Evolutionary conservation across 805 yeast species (phyloP), one percentile per base, ranked within the genome.

Genomic region (Kuraishia ogatae): DNA sequence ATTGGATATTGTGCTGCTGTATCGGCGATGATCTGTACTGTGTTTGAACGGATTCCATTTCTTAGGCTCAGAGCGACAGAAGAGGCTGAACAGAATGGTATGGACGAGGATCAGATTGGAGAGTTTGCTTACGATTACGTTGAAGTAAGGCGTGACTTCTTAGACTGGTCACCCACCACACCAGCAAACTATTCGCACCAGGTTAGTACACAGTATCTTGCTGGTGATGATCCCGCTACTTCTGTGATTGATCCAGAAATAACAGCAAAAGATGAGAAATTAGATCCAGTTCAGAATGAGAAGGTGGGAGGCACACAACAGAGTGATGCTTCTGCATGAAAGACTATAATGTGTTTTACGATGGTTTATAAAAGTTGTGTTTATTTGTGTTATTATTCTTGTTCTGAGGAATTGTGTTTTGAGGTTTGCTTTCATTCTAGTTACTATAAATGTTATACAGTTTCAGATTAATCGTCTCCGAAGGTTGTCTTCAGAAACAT

Each of bases 91-190:
- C 89, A 85, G 59, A 75, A 77, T 35, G 99, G 99, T 56, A 81
- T 92, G 74, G 99, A 93, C 69, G 97, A 92, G 69, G 96, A 90
- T 71, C 97, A 93, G 73, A 89, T 93, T 62, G 99, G 98, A 53
- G 99, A 93, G 72, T 93, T 92, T 72, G 98, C 98, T n/a, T 93
- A 93, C 69, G 98, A 93, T 71, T 93, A 91, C 67, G 97, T 93
- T 56, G 99, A 93, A 75, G 96, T 93, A 15, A 83, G 98, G 71
- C 82, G 98, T 68, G 97, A 92, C 72, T 93, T 85, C 70, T 78
- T 84, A 63, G 82, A 78, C 60, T 76, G 80, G 80, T 57, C 56
- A 6, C 21, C 50, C 3, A 23, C 22, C 17, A 35, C 35, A 5
- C 28, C 23, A 20, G 35, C 29, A 8, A n/a, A 52, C 22, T n/a